Conservation (phyloP, 75 land plant genomes). For the Selaginella moellendorffii region DNA sequence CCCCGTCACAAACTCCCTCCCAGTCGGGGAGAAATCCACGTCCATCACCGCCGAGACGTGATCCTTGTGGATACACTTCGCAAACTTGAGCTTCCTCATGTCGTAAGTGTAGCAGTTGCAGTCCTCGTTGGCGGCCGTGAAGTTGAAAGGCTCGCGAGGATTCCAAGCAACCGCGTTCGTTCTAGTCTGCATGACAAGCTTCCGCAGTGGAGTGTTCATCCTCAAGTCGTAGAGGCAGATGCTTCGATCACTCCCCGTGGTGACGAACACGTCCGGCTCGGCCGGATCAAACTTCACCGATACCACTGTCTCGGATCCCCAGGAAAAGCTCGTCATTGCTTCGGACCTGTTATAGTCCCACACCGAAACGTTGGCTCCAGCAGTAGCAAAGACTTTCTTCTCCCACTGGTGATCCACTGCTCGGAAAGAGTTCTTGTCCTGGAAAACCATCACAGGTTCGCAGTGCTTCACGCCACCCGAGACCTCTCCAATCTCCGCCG, state of each 20-base stretch:
- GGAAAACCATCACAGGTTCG: conserved; percentile 51
- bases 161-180: conserved; percentile 57
- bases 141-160: conserved; percentile 44
- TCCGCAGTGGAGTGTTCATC: conserved; percentile 30
- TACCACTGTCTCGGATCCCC: conserved; percentile 72
- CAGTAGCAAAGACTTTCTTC: conserved; percentile 56
- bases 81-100: conserved; percentile 1
- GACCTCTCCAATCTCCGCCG: conserved; percentile 20
- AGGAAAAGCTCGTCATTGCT: conserved; percentile 59
- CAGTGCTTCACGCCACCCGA: background rate
- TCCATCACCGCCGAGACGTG: conserved; percentile 5
- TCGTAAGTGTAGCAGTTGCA: conserved; percentile 1
- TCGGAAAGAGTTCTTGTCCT: conserved; percentile 63
- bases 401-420: background rate
- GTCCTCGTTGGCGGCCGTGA: conserved; percentile 3
- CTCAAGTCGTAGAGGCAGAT: background rate
- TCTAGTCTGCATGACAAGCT: conserved; percentile 5
- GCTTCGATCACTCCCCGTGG: conserved; percentile 38
- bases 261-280: conserved; percentile 54
- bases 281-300: conserved; percentile 88
- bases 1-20: conserved; percentile 91
- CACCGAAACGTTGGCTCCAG: conserved; percentile 77
- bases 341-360: conserved; percentile 96
- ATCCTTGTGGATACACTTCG: conserved; percentile 6
- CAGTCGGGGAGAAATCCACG: conserved; percentile 13